Conservation (phyloP, 192 early-diverging fungal genomes). For the Rhizophagus prolifer region DNA sequence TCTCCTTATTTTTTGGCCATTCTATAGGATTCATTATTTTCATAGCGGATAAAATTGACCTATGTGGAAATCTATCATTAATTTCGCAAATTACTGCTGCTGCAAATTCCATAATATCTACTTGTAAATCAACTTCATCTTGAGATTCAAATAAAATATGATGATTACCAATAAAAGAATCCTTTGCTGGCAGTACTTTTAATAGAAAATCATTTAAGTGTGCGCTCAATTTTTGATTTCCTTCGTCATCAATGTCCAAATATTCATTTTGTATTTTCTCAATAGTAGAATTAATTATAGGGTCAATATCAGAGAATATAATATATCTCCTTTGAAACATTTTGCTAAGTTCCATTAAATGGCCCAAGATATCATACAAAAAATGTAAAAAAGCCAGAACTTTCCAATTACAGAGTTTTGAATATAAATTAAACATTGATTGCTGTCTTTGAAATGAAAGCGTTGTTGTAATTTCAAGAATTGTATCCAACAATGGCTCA, state of each 20-base stretch:
- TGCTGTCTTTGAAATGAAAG: neutral
- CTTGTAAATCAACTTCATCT: neutral
- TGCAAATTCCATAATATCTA: slow-evolving; percentile 1
- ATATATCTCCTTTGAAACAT: neutral
- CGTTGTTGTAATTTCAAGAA: neutral
- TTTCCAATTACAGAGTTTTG: neutral
- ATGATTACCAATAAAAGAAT: neutral
- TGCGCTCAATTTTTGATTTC: neutral
- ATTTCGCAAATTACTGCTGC: neutral
- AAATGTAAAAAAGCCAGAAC: neutral
- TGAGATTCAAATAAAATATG: neutral
- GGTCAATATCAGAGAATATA: neutral
- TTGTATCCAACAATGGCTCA: neutral
- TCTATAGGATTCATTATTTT: neutral
- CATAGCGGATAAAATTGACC: neutral
- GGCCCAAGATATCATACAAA: neutral
- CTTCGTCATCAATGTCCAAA: neutral
- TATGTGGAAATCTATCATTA: slow-evolving; percentile 3
- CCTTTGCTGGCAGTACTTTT: neutral
- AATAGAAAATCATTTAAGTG: neutral
- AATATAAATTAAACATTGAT: neutral
- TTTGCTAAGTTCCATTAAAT: neutral
- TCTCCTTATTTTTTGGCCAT: neutral
- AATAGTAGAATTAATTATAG: neutral
- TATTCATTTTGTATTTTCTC: neutral